A percentile compares a stretch with the other conserved stretches of the same genome.
These are phyloP conservation scores for Geotrichum klebahnii DNA, from an alignment of 1,139 yeast genomes.

Conservation along the genomic window DNA sequence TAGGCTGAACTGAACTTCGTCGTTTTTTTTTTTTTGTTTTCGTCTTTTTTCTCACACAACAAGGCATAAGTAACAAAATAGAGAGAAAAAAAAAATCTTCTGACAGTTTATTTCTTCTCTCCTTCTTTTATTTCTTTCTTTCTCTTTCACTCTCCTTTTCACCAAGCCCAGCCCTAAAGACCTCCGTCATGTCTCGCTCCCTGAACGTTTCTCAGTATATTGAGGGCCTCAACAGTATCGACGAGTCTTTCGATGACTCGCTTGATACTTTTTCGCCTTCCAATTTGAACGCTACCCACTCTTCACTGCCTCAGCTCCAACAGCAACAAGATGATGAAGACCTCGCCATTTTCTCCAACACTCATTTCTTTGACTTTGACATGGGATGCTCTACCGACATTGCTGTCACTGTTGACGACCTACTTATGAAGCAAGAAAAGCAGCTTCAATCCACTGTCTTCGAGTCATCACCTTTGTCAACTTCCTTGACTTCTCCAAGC, in stretches of 20 bases:
- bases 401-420: conserved; percentile 42
- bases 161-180: too few species aligned
- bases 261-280: too few species aligned
- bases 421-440: conserved; percentile 41
- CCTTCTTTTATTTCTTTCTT: too few species aligned
- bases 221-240: conserved; percentile 36
- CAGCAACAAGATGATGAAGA: conserved; percentile 35
- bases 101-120: too few species aligned
- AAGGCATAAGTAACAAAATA: too few species aligned
- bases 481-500: neutral
- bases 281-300: conserved; percentile 2
- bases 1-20: too few species aligned
- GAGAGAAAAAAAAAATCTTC: too few species aligned
- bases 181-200: too few species aligned
- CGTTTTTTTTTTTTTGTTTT: too few species aligned
- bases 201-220: conserved; percentile 31
- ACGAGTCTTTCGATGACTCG: conserved; percentile 32
- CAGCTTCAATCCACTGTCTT: conserved; percentile 31
- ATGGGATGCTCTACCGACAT: conserved; percentile 44
- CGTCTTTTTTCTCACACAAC: too few species aligned
- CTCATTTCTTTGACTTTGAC: conserved; percentile 45
- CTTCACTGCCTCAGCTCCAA: too few species aligned
- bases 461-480: neutral
- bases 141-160: too few species aligned
- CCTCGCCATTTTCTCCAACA: conserved; percentile 42